These are phyloP conservation scores for Penicillium vulpinum DNA, from an alignment of 2,329 filamentous ascomycete genomes.

Conservation along the genomic window DNA sequence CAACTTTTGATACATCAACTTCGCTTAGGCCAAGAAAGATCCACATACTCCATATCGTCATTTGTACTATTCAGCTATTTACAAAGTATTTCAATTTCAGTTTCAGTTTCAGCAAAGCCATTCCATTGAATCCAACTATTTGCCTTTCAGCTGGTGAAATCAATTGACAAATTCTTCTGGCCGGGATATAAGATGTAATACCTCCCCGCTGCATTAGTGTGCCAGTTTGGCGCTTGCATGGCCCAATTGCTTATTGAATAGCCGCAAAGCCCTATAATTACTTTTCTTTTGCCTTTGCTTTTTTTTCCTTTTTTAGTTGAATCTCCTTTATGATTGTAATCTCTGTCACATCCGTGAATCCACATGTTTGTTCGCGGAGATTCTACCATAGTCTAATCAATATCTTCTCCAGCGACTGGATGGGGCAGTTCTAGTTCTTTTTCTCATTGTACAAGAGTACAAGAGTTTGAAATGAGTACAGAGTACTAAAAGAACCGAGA, in stretches of 20 bases:
- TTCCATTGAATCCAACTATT: not conserved
- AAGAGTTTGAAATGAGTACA: not conserved
- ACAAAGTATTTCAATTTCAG: not conserved
- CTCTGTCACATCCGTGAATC: slow-evolving; percentile 7
- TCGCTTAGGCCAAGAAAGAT: not conserved
- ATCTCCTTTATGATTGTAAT: not conserved
- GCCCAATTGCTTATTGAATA: slow-evolving; percentile 11
- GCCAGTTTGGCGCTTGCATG: not conserved
- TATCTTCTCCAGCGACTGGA: slow-evolving; percentile 2
- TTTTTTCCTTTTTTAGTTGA: too few species aligned
- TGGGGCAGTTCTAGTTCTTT: slow-evolving; percentile 4
- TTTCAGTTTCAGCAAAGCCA: not conserved
- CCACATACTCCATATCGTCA: not conserved
- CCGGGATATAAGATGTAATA: too few species aligned
- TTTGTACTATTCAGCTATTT: not conserved
- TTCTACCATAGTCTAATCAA: not conserved
- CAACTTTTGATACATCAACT: slow-evolving; percentile 8
- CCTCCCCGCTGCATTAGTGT: not conserved
- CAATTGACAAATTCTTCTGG: not conserved
- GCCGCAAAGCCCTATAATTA: not conserved
- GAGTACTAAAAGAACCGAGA: not conserved
- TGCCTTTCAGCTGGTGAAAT: not conserved
- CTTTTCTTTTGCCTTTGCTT: too few species aligned
- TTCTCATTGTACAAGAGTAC: not conserved
- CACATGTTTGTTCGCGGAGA: not conserved